Percentiles rank a stretch among this genome's conserved stretches.
Conservation (phyloP, 2,329 filamentous ascomycete species). For the Aspergillus cejpii region DNA sequence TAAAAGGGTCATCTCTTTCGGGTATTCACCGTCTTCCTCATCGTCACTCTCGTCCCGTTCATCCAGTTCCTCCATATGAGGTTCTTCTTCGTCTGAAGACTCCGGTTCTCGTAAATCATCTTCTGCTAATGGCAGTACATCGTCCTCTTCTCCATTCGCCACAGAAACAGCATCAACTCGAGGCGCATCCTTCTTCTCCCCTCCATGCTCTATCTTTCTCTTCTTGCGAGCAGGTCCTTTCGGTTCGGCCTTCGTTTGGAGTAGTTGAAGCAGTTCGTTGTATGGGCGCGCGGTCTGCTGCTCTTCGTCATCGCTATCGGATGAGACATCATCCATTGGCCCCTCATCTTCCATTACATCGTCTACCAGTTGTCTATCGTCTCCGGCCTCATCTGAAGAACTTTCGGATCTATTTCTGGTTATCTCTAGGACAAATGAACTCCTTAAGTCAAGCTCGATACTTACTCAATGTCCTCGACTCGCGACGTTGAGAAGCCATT, state of each 20-base stretch:
- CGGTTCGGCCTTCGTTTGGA: constrained; percentile 40
- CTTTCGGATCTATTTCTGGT: constrained; percentile 22
- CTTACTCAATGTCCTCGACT: constrained; percentile 36
- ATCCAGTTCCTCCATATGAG: constrained; percentile 36
- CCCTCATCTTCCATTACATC: constrained; percentile 39
- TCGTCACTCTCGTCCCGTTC: constrained; percentile 29
- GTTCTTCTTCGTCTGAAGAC: constrained; percentile 36
- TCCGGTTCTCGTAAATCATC: constrained; percentile 46
- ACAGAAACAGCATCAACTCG: constrained; percentile 18
- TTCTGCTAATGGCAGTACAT: constrained; percentile 34
- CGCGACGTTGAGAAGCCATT: constrained; percentile 35
- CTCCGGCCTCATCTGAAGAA: constrained; percentile 22
- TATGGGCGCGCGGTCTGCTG: constrained; percentile 44
- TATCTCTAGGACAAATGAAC: background rate
- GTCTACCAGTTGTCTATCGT: constrained; percentile 41
- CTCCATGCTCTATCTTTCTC: constrained; percentile 45
- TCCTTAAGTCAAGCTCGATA: background rate
- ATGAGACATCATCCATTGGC: constrained; percentile 30
- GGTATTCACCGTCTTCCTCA: constrained; percentile 29
- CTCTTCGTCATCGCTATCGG: constrained; percentile 42
- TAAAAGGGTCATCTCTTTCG: background rate
- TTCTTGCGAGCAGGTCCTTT: constrained; percentile 47
- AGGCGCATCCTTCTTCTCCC: constrained; percentile 24
- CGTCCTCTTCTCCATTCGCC: constrained; percentile 23
- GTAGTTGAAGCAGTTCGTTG: constrained; percentile 51